Evolutionary conservation across 164 flowering plant genomes (phyloP), one percentile per base, ranked within the genome.

Genomic region (Chloranthus sessilifolius): DNA sequence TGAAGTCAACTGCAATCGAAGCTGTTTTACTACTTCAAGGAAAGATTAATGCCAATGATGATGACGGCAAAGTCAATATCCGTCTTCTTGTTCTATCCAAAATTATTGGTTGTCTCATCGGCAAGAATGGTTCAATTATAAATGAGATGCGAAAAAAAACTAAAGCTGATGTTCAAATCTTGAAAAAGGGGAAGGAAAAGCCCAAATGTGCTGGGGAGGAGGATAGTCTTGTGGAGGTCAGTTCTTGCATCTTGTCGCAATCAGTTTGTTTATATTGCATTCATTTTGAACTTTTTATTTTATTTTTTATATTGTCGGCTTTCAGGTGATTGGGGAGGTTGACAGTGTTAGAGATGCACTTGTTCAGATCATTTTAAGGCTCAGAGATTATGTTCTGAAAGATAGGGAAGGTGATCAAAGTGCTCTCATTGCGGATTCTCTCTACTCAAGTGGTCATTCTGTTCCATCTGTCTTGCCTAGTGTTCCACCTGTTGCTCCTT

Each of bases 181-280:
- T 95, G 21, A 88, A 82, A 74, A 80, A 44, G 58, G 92, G 79
- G 43, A 69, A 74, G 26, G 73, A 79, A 36, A 84, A 70, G 66
- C 88, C 84, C 10, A 81, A 67, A 52, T 71, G 78, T 67, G 85
- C 82, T 44, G 74, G 67, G 44, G 58, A 34, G 23, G 64, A 56
- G 59, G 95, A 82, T 65, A 95, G 88, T 61, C 85, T 80, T 47
- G 76, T 92, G 57, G 97, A 88, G 95, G 99, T 92, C 24, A 55
- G 59, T 17, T 50, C 42, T 40, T 29, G 17, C 14, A 0, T 16
- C 11, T 43, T 49, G 17, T 30, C 67, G 61, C 29, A 63, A 47
- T 50, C 79, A 43, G 2, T 53, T 9, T 27, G 3, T 29, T 6
- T 31, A 1, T 20, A 1, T 41, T 37, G 56, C 80, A 52, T 47